Evolutionary conservation across 805 yeast genomes (phyloP).

Genomic region (Candida piceae): DNA sequence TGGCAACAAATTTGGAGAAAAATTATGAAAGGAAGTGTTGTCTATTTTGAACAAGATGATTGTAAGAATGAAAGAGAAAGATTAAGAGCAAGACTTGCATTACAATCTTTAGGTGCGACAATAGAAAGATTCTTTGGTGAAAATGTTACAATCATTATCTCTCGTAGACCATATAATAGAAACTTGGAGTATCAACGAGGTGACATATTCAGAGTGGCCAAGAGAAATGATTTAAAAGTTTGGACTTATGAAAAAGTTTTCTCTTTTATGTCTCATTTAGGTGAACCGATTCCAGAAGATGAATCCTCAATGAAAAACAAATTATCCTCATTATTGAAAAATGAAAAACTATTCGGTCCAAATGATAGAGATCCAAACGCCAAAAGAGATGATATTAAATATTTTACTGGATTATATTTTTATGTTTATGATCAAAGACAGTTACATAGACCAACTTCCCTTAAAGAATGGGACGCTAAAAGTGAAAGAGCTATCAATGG

Average conservation of each 20-base stretch:
- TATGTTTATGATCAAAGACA: slow-evolving; percentile 79
- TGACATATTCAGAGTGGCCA: slow-evolving; percentile 67
- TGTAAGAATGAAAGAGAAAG: slow-evolving; percentile 31
- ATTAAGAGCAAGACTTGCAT: slow-evolving; percentile 30
- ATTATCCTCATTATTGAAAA: slow-evolving; percentile 62
- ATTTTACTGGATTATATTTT: slow-evolving; percentile 69
- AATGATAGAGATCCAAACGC: slow-evolving; percentile 86
- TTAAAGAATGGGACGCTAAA: slow-evolving; percentile 68
- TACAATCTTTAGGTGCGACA: slow-evolving; percentile 46
- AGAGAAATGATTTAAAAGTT: slow-evolving; percentile 60
- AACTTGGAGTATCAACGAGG: slow-evolving; percentile 38
- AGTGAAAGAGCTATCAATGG: neutral
- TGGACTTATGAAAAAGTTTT: slow-evolving; percentile 87
- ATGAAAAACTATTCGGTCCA: slow-evolving; percentile 83
- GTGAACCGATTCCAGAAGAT: slow-evolving; percentile 32
- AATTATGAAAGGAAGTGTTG: slow-evolving; percentile 50
- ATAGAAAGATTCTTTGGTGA: slow-evolving; percentile 56
- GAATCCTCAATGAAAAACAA: slow-evolving; percentile 20
- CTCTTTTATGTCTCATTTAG: slow-evolving; percentile 67
- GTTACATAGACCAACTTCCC: slow-evolving; percentile 71
- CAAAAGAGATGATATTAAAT: slow-evolving; percentile 76
- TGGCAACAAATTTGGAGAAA: slow-evolving; percentile 61
- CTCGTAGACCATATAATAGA: slow-evolving; percentile 49
- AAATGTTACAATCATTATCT: slow-evolving; percentile 71
- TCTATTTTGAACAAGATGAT: slow-evolving; percentile 49